A percentile compares a stretch with the other conserved stretches of the same genome.
phyloP scores from a whole-genome alignment of 2,329 filamentous ascomycete genomes.

The Hypomyces perniciosus region DNA sequence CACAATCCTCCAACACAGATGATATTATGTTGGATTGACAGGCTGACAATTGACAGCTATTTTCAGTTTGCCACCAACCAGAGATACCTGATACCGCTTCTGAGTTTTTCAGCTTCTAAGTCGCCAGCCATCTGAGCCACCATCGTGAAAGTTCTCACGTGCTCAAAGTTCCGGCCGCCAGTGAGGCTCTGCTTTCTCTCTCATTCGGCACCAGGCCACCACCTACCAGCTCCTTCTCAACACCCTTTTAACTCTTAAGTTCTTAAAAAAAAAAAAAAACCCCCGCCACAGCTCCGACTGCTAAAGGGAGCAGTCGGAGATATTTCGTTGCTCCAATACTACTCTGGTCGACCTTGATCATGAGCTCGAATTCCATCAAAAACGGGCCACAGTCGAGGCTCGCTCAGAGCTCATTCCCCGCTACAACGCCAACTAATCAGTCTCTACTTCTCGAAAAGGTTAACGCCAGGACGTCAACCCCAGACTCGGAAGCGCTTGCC shows the following conservation, averaged over 20 bases:
- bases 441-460: slow-evolving; percentile 68
- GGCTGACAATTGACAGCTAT: background rate
- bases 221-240: too few relatives aligned
- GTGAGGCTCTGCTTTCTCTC: background rate
- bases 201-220: slow-evolving; percentile 10
- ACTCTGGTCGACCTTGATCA: slow-evolving; percentile 24
- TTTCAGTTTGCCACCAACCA: background rate
- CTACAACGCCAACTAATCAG: slow-evolving; percentile 51
- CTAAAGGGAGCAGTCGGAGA: background rate
- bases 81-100: background rate
- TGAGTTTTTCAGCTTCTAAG: background rate
- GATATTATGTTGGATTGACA: too few relatives aligned
- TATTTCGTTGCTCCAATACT: too few relatives aligned
- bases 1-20: too few relatives aligned
- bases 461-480: slow-evolving; percentile 75
- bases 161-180: slow-evolving; percentile 3
- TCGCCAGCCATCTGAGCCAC: background rate
- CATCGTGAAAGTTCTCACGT: slow-evolving; percentile 5
- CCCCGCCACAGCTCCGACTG: background rate
- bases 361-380: slow-evolving; percentile 49
- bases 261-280: too few relatives aligned
- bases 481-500: slow-evolving; percentile 86
- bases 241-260: too few relatives aligned
- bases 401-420: slow-evolving; percentile 39
- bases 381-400: slow-evolving; percentile 45